Evolutionary conservation across 2,329 filamentous ascomycete genomes (phyloP).

Genomic region (Plenodomus tracheiphilus): DNA sequence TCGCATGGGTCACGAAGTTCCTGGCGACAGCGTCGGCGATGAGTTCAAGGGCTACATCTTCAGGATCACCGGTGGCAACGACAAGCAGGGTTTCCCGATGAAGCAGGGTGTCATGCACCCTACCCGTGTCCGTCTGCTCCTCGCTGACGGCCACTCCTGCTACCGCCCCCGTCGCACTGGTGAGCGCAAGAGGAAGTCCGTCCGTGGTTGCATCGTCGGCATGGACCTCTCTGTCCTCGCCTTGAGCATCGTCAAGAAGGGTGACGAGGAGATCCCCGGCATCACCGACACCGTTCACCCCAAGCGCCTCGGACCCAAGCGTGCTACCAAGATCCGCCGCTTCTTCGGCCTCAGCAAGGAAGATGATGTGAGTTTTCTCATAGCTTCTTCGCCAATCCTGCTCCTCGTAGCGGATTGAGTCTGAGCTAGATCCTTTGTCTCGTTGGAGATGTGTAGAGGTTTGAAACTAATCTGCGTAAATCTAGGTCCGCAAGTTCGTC

Average conservation of each 20-base stretch:
- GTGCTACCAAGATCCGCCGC: slow-evolving; percentile 98
- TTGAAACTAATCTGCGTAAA: slow-evolving; percentile 29
- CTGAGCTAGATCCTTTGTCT: slow-evolving; percentile 41
- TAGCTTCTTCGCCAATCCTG: slow-evolving; percentile 67
- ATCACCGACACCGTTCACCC: slow-evolving; percentile 97
- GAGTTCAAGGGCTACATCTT: slow-evolving; percentile 99
- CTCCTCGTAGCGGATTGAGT: slow-evolving; percentile 49
- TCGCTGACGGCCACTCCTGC: slow-evolving; percentile 96
- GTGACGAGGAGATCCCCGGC: slow-evolving; percentile 89
- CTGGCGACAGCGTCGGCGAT: slow-evolving; percentile 92
- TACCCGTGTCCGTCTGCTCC: slow-evolving; percentile 96
- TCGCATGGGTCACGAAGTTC: slow-evolving; percentile 91
- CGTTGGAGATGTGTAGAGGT: slow-evolving; percentile 3
- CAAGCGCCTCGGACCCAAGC: slow-evolving; percentile 99
- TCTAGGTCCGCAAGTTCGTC: slow-evolving; percentile 97
- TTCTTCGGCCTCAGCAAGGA: slow-evolving; percentile 99
- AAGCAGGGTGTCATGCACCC: slow-evolving; percentile 99
- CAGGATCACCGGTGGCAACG: slow-evolving; percentile 99
- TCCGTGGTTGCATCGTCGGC: slow-evolving; percentile 98
- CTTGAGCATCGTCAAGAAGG: slow-evolving; percentile 96
- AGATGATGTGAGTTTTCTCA: slow-evolving; percentile 91
- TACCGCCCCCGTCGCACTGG: slow-evolving; percentile 97
- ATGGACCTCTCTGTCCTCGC: slow-evolving; percentile 94
- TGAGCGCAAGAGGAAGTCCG: slow-evolving; percentile 99
- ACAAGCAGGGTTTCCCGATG: slow-evolving; percentile 99